Base-by-base conservation (phyloP, 768 basidiomycete species). In the Naganishia kalamii region DNA sequence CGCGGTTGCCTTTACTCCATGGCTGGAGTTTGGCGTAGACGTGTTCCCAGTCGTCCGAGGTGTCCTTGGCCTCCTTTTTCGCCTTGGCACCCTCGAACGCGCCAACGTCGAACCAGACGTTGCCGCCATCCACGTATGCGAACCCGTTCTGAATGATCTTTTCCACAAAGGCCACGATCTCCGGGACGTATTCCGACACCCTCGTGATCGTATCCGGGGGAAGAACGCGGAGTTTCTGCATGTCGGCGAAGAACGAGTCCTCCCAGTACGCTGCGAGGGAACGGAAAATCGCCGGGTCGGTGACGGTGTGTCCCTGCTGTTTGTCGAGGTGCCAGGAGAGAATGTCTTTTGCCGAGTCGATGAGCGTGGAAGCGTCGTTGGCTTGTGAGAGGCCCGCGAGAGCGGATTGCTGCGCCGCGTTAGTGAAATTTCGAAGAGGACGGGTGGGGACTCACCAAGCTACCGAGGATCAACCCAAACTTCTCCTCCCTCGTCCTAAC, bases 171-270 rank as follows among this genome's bases (percentile, higher is more conserved):
- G 84, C 78, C 54, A 92, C 90, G 69, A 97, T 90, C 79, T 98
- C 93, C 3, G 92, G 90, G 8, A 99, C 87, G 78, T 92, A 99
- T 79, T 98, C 96, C 1, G 93, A 93, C 5, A 98, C 96, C 44
- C 94, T 87, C 0, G 96, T 98, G 61, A 97, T 79, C 4, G 86
- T 90, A 75, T 94, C 91, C 19, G 96, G 92, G 23, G 87, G 85
- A 65, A 87, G 86, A 43, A 98, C 88, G 68, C 84, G 84, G 19
- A 99, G 83, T n/a, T 87, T 85, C 17, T 81, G 79, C 96, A 99
- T 99, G 72, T 97, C 92, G 32, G 85, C 81, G 81, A 94, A 92
- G 81, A 92, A 99, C 62, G 86, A 84, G 33, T 80, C 80, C 78
- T 98, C 96, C 92, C 92, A 97, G 75, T 86, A 85, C 8, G 88